Evolutionary conservation across 2,329 filamentous ascomycete genomes (phyloP), one percentile per base, ranked within the genome.

Genomic region (Colletotrichum musae): DNA sequence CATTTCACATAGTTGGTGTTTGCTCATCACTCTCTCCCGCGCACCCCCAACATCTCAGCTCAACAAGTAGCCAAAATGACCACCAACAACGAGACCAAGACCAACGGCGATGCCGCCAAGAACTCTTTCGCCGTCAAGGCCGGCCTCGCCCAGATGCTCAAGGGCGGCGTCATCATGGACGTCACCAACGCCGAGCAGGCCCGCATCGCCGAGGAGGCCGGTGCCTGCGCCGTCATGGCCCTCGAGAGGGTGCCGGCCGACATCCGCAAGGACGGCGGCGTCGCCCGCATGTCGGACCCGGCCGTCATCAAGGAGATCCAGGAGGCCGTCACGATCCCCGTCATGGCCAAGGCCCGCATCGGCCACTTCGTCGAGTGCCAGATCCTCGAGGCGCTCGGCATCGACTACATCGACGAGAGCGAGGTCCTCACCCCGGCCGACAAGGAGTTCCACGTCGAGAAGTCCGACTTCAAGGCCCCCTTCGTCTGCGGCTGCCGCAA

Each of bases 121-220:
- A 77, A 82, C 73, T 87, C 89, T 81, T 97, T 98, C 82, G 91
- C 91, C 74, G 92, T 98, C 88, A 99, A 99, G 89, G 93, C 94
- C 62, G 96, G 95, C 69, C 87, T 99, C 73, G 96, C 96, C 26
- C 93, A 97, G 83, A 99, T 99, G 96, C 87, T 98, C 83, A 98
- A 98, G 88, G 96, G 96, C 80, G 96, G 96, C 77, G 96, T 99
- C 73, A 99, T 99, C 83, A 99, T 99, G 96, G 96, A 99, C 83
- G 96, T 98, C 68, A 94, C 97, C 72, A 94, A 95, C 80, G 93
- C 94, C 28, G 93, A 94, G 78, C 95, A 97, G 86, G 95, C 96
- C 72, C 94, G 94, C 83, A 98, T 99, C 80, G 96, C 96, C 79
- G 96, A 99, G 83, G 95, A 98, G 81, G 95, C 96, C 71, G 96